Evolutionary conservation across 306 rosid species (phyloP).

Genomic region (Rubus idaeus): DNA sequence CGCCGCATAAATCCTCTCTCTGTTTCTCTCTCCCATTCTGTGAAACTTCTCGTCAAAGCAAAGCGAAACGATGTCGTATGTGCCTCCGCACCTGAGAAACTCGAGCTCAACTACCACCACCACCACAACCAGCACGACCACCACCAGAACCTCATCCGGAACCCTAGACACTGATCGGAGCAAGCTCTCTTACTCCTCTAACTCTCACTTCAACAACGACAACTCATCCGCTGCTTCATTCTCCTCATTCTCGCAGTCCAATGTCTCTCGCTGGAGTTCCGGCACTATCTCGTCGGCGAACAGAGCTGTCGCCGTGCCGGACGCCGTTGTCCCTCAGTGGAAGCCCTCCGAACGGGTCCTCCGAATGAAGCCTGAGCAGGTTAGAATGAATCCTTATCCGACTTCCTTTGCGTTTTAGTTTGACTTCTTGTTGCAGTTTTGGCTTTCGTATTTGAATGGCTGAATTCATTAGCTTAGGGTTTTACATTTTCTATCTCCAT

Average conservation of each 20-base stretch:
- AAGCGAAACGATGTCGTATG: constrained; percentile 71
- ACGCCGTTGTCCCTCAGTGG: constrained; percentile 57
- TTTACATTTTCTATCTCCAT: background rate
- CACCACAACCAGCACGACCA: constrained; percentile 37
- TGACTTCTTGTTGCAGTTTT: background rate
- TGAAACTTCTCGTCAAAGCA: constrained; percentile 1
- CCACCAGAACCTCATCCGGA: constrained; percentile 29
- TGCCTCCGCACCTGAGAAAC: constrained; percentile 78
- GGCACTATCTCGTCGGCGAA: constrained; percentile 25
- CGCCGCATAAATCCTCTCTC: constrained; percentile 12
- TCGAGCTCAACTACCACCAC: constrained; percentile 45
- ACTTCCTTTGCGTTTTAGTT: background rate
- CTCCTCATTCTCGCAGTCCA: constrained; percentile 29
- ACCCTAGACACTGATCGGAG: constrained; percentile 43
- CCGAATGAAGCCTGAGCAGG: constrained; percentile 71
- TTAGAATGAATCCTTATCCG: constrained; percentile 8
- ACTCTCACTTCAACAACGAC: constrained; percentile 26
- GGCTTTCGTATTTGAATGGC: background rate
- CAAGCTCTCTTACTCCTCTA: constrained; percentile 51
- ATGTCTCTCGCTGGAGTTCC: constrained; percentile 56
- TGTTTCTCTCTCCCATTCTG: background rate
- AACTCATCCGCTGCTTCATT: constrained; percentile 22
- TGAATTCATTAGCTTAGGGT: constrained; percentile 22
- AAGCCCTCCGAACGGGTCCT: constrained; percentile 84
- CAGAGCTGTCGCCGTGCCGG: constrained; percentile 41